A percentile compares a stretch with the other conserved stretches of the same genome.
phyloP scores from a whole-genome alignment of 1,284 basidiomycete genomes.

The Boletus hoseneyae region DNA sequence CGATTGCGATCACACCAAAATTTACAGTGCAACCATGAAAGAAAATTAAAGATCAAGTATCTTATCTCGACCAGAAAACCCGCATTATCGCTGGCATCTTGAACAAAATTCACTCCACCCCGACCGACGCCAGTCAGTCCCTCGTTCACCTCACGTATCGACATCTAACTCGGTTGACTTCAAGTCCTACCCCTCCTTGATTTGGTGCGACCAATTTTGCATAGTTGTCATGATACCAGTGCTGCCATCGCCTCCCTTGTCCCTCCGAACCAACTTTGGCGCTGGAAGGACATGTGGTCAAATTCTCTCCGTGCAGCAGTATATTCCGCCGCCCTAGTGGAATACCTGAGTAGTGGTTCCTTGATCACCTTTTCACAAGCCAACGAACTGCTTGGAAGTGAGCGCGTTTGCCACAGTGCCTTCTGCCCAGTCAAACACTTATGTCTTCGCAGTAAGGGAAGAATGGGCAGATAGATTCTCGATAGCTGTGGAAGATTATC shows the following conservation, averaged over 20 bases:
- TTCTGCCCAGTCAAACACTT: conserved; percentile 4
- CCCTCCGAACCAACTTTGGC: conserved; percentile 74
- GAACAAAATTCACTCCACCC: conserved; percentile 75
- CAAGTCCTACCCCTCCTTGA: conserved; percentile 61
- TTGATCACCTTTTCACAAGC: conserved; percentile 58
- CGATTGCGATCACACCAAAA: conserved; percentile 15
- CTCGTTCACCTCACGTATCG: conserved; percentile 8
- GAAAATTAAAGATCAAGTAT: conserved; percentile 76
- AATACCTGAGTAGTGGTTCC: conserved; percentile 59
- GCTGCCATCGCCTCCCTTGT: conserved; percentile 51
- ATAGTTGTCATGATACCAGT: conserved; percentile 51
- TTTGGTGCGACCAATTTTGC: conserved; percentile 51
- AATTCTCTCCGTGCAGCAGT: conserved; percentile 61
- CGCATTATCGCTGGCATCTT: conserved; percentile 62
- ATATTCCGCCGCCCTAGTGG: conserved; percentile 62
- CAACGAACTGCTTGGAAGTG: conserved; percentile 62
- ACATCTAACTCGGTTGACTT: conserved; percentile 7
- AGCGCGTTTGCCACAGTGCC: conserved; percentile 28
- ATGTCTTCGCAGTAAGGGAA: conserved; percentile 50
- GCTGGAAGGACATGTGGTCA: conserved; percentile 78
- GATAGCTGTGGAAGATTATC: conserved; percentile 76
- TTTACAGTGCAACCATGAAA: conserved; percentile 32
- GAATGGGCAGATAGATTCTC: conserved; percentile 69
- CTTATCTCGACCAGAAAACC: conserved; percentile 68
- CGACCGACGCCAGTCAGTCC: conserved; percentile 51